A percentile compares a stretch with the other conserved stretches of the same genome.
Evolutionary conservation across 2,329 filamentous ascomycete species (phyloP).

Genomic region (Cercospora brassicicola): DNA sequence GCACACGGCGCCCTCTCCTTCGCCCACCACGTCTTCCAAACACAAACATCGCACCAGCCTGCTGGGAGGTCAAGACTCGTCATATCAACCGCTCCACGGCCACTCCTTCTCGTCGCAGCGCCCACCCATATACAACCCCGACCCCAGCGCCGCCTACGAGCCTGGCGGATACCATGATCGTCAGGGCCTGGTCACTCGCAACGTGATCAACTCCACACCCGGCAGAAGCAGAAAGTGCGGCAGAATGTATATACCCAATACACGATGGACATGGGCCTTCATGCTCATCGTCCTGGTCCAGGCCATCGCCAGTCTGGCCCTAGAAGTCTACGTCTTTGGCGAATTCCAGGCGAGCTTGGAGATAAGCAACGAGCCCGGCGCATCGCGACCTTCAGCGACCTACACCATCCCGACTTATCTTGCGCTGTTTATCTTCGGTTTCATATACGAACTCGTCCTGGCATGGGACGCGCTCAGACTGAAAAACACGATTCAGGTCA

Average conservation of each 20-base stretch:
- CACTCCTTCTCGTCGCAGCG: constrained; percentile 31
- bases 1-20: constrained; percentile 30
- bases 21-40: constrained; percentile 42
- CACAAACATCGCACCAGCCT: constrained; percentile 60
- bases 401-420: constrained; percentile 87
- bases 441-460: constrained; percentile 84
- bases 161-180: constrained; percentile 53
- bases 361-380: constrained; percentile 5
- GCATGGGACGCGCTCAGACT: constrained; percentile 90
- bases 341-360: constrained; percentile 69
- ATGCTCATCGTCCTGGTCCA: constrained; percentile 72
- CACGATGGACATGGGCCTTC: constrained; percentile 86
- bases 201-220: constrained; percentile 29
- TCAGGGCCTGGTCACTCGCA: constrained; percentile 49
- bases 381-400: constrained; percentile 16
- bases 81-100: constrained; percentile 52
- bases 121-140: constrained; percentile 30
- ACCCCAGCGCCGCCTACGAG: constrained; percentile 39
- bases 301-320: constrained; percentile 73
- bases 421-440: constrained; percentile 95
- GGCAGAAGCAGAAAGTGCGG: constrained; percentile 38
- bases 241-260: constrained; percentile 75
- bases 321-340: constrained; percentile 90
- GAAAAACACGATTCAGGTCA: constrained; percentile 98
- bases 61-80: constrained; percentile 50